Conservation (phyloP, 306 rosid species). For the Dalbergia cochinchinensis region DNA sequence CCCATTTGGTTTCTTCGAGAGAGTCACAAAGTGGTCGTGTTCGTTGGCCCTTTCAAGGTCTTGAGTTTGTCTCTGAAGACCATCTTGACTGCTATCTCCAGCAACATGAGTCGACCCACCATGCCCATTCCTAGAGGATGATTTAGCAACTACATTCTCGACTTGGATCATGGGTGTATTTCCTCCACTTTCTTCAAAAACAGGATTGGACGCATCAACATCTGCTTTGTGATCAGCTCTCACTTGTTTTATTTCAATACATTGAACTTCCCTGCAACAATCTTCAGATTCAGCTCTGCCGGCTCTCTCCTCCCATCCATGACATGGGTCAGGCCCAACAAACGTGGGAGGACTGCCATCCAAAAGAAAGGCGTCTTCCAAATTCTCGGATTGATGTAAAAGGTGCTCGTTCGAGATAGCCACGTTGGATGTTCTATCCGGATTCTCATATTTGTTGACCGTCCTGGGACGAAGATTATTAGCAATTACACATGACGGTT, state of each 20-base stretch:
- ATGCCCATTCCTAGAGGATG: constrained; percentile 48
- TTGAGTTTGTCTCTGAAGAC: constrained; percentile 50
- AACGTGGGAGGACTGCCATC: constrained; percentile 57
- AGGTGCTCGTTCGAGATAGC: constrained; percentile 46
- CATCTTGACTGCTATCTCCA: constrained; percentile 45
- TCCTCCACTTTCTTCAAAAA: constrained; percentile 54
- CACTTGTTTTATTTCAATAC: constrained; percentile 58
- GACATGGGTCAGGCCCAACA: constrained; percentile 59
- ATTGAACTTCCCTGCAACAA: constrained; percentile 64
- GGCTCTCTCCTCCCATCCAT: constrained; percentile 67
- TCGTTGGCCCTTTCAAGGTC: constrained; percentile 58
- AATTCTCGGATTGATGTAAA: constrained; percentile 48
- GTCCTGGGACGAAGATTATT: constrained; percentile 32
- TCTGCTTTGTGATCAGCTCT: constrained; percentile 37
- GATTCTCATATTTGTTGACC: constrained; percentile 34
- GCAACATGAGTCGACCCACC: constrained; percentile 37
- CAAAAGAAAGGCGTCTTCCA: constrained; percentile 62
- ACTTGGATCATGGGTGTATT: constrained; percentile 32
- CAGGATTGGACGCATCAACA: constrained; percentile 30
- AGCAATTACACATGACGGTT: constrained; percentile 43
- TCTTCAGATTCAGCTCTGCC: constrained; percentile 51
- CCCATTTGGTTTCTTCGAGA: constrained; percentile 55
- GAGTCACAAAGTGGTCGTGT: constrained; percentile 53
- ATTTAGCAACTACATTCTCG: constrained; percentile 32
- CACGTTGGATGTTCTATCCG: constrained; percentile 32